Base-by-base conservation (phyloP, 768 basidiomycete species). In the Panaeolus cyanescens region DNA sequence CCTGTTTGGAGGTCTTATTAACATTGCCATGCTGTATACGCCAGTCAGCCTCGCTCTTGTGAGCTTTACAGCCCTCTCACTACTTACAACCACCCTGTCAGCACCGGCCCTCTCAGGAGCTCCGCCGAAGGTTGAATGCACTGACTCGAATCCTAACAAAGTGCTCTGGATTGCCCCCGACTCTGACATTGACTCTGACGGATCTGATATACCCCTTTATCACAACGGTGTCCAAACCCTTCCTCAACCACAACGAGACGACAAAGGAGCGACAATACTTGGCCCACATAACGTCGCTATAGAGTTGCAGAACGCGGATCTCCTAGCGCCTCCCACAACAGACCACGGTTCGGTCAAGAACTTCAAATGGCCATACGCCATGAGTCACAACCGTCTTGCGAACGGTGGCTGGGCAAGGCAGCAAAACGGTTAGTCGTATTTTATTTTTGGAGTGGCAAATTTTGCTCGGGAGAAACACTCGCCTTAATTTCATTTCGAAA, bases 391-490 rank as follows among this genome's bases (percentile, higher is more conserved):
- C 66, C 83, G 85, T 32, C 64, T 89, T 6, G 80, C 82, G 56
- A 76, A 78, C 4, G 88, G 87, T n/a, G 88, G 88, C 1, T 89
- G 87, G 86, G 83, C 87, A 30, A 79, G 86, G 50, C 79, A 86
- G 67, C 82, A 88, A 69, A 89, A 85, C 62, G 62, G 87, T 83
- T 56, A 19, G 79, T 54, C 10, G n/a, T 69, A 50, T 32, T 28
- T 15, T 39, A 15, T n/a, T 39, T 39, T 39, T n/a, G 19, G 17
- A 15, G 7, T 7, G 37, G 37, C 7, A 39, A n/a, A n/a, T n/a
- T n/a, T n/a, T 17, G 5, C 37, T 39, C 19, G 13, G n/a, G 37
- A 39, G n/a, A n/a, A 17, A 19, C 37, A 39, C 6, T 9, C 20
- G n/a, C 13, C 3, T 50, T 13, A 12, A 28, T 50, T 28, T 50